Evolutionary conservation across 164 flowering plant species (phyloP).

Genomic region (Platanus orientalis): DNA sequence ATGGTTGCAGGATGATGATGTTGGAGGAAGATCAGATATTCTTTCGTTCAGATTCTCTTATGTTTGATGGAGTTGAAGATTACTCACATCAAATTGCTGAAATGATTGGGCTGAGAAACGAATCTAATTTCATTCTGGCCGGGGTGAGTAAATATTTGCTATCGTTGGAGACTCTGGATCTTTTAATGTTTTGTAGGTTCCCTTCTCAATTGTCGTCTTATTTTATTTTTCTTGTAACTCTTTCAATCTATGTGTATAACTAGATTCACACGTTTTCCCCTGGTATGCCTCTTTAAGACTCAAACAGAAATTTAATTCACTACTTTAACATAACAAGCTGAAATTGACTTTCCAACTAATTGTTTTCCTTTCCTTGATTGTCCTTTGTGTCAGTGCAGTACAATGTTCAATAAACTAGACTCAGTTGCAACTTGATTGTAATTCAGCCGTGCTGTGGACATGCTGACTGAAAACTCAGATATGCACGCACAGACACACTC

Average conservation of each 20-base stretch:
- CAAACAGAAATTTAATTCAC: too few relatives aligned
- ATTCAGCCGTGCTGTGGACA: too few relatives aligned
- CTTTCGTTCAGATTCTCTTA: constrained; percentile 70
- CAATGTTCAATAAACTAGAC: too few relatives aligned
- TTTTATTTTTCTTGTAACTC: neutral
- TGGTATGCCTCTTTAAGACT: too few relatives aligned
- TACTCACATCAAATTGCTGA: constrained; percentile 98
- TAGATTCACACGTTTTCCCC: neutral
- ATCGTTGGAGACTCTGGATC: neutral
- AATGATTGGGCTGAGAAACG: constrained; percentile 91
- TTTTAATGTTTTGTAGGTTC: neutral
- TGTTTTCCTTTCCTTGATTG: too few relatives aligned
- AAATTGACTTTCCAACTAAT: too few relatives aligned
- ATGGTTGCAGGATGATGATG: constrained; percentile 87
- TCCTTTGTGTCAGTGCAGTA: too few relatives aligned
- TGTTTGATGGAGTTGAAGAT: constrained; percentile 88
- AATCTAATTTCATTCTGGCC: constrained; percentile 65
- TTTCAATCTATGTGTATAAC: neutral
- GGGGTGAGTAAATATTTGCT: constrained; percentile 58
- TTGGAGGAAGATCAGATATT: constrained; percentile 93
- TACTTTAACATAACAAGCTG: too few relatives aligned
- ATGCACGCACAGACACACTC: too few relatives aligned
- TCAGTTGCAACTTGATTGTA: too few relatives aligned
- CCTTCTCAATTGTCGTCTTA: neutral
- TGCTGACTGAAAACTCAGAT: too few relatives aligned